Evolutionary conservation across 768 basidiomycete species (phyloP), one percentile per base, ranked within the genome.

Genomic region (Lanmaoa pseudosensibilis): DNA sequence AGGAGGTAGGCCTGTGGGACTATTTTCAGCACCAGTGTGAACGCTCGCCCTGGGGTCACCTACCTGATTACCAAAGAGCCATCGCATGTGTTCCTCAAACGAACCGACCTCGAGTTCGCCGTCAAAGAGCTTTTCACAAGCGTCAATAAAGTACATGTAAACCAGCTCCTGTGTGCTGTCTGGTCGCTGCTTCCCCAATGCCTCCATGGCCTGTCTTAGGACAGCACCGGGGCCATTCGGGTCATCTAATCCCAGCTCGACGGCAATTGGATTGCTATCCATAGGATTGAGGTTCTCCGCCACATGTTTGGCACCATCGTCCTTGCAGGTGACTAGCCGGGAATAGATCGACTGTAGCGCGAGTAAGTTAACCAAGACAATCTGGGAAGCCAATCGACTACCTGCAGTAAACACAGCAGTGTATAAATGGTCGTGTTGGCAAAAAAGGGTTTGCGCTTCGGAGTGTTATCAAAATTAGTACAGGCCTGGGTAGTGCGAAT

Each of bases 21-120:
- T 38, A 33, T 46, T 59, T 57, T 70, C 33, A 61, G 58, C 47
- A 19, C 9, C 2, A 15, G 18, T 32, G 54, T 30, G 11, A 5
- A 19, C 41, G 12, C 41, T 33, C 19, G 11, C 30, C 38, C 40
- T 37, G 16, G n/a, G 5, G 16, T 40, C 46, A 51, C 79, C 59
- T 72, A 89, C 89, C 82, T 87, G 88, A 58, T 85, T 92, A 33
- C 92, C 90, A 75, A 93, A 94, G 75, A 95, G 90, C 83, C 92
- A 92, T 60, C 97, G 78, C 85, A 98, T 85, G 66, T 93, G 92
- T 70, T 98, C 97, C 71, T 98, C 96, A 65, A 94, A 98, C 21
- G 86, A 84, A n/a, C 81, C 75, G 68, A 88, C 90, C 71, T 98
- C 97, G 57, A 98, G 79, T 68, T 98, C 95, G 59, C 83, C 88